phyloP scores from a whole-genome alignment of 2,329 filamentous ascomycete species.

The Diaporthe batatas region DNA sequence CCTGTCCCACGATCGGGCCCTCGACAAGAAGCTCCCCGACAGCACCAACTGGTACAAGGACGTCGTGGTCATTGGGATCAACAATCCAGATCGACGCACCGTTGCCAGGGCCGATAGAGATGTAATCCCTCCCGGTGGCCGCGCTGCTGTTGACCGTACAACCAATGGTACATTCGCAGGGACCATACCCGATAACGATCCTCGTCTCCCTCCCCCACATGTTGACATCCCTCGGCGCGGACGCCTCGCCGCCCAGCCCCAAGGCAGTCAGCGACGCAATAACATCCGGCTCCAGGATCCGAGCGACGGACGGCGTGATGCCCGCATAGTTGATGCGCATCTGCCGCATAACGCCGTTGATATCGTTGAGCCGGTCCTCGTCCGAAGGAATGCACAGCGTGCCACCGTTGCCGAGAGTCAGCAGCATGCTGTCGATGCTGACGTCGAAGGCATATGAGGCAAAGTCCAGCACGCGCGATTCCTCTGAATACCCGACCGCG shows the following conservation, averaged over 20 bases:
- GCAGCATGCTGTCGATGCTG: slow-evolving; percentile 57
- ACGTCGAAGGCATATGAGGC: slow-evolving; percentile 58
- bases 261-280: slow-evolving; percentile 62
- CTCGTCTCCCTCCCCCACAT: slow-evolving; percentile 61
- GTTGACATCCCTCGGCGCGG: slow-evolving; percentile 63
- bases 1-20: slow-evolving; percentile 61
- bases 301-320: slow-evolving; percentile 65
- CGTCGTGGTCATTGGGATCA: slow-evolving; percentile 47
- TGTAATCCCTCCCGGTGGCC: slow-evolving; percentile 45
- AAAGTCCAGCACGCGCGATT: slow-evolving; percentile 48
- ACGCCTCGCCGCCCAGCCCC: slow-evolving; percentile 65
- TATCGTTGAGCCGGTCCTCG: slow-evolving; percentile 62
- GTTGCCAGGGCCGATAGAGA: slow-evolving; percentile 46
- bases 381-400: slow-evolving; percentile 66
- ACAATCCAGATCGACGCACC: slow-evolving; percentile 48
- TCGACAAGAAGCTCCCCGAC: slow-evolving; percentile 55
- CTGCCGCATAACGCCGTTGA: slow-evolving; percentile 44
- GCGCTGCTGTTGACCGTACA: slow-evolving; percentile 48
- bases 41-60: slow-evolving; percentile 49
- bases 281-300: slow-evolving; percentile 61
- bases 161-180: slow-evolving; percentile 66
- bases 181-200: slow-evolving; percentile 66
- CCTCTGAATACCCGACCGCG: slow-evolving; percentile 59
- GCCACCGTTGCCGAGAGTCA: slow-evolving; percentile 55
- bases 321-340: slow-evolving; percentile 61